These are phyloP conservation scores for Fusarium sp. DNA, from an alignment of 2,329 filamentous ascomycete species.

Conservation along the genomic window DNA sequence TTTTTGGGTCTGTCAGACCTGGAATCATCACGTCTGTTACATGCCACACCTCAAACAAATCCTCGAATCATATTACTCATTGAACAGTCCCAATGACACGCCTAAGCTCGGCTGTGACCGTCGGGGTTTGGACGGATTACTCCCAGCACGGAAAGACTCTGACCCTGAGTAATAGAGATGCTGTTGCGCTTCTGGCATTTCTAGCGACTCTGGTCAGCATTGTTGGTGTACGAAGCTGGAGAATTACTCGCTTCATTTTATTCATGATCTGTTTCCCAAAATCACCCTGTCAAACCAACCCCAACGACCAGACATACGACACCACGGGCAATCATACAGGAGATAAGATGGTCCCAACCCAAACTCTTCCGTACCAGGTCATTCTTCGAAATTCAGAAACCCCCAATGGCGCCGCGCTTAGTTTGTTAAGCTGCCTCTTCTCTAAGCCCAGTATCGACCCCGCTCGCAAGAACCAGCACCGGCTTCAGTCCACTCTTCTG, in stretches of 20 bases:
- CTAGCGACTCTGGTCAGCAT: neutral
- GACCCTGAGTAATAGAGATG: conserved; percentile 4
- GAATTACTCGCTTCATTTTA: neutral
- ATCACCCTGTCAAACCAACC: neutral
- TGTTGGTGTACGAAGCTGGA: neutral
- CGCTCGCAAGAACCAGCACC: too few relatives aligned
- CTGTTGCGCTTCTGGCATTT: neutral
- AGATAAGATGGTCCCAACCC: neutral
- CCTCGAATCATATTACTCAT: neutral
- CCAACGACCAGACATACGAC: neutral
- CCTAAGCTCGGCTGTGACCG: neutral
- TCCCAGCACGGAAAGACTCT: neutral
- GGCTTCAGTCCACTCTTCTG: too few relatives aligned
- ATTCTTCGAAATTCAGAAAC: neutral
- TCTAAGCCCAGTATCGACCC: neutral
- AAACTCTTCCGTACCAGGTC: neutral
- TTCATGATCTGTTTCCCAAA: neutral
- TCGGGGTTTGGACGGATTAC: neutral
- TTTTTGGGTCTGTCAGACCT: neutral
- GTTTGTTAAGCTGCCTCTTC: neutral
- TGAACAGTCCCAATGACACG: neutral
- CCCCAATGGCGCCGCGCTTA: neutral
- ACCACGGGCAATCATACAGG: neutral
- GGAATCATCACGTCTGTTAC: neutral
- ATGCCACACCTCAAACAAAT: neutral